Conservation (phyloP, 805 yeast species). For the Candida montana region DNA sequence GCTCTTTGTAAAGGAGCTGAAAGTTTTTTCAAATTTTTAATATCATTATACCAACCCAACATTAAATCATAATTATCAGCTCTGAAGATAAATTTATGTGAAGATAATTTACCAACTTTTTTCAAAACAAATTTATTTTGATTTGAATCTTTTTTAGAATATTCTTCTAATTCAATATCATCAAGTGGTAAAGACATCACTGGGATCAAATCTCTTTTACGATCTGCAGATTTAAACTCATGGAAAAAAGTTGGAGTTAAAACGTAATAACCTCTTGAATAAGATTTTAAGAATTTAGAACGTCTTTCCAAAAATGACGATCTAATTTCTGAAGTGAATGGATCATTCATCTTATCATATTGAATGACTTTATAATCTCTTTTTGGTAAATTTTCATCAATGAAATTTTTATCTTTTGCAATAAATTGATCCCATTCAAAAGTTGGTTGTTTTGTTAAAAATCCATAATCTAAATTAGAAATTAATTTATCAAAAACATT, state of each 20-base stretch:
- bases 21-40: slow-evolving; percentile 60
- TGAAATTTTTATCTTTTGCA: slow-evolving; percentile 63
- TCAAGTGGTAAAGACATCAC: slow-evolving; percentile 76
- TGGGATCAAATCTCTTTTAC: slow-evolving; percentile 76
- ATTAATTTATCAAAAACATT: slow-evolving; percentile 61
- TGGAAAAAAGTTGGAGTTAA: slow-evolving; percentile 84
- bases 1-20: slow-evolving; percentile 34
- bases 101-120: slow-evolving; percentile 67
- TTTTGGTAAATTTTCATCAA: slow-evolving; percentile 56
- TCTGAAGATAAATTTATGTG: slow-evolving; percentile 93
- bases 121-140: slow-evolving; percentile 76
- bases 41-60: slow-evolving; percentile 81
- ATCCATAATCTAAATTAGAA: slow-evolving; percentile 61
- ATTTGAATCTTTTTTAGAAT: slow-evolving; percentile 64
- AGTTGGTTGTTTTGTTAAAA: slow-evolving; percentile 69
- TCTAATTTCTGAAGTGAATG: slow-evolving; percentile 61
- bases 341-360: slow-evolving; percentile 66
- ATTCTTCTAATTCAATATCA: slow-evolving; percentile 79
- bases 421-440: slow-evolving; percentile 89
- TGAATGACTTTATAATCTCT: slow-evolving; percentile 55
- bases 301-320: slow-evolving; percentile 84
- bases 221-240: slow-evolving; percentile 80
- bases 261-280: slow-evolving; percentile 86
- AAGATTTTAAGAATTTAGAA: slow-evolving; percentile 88
- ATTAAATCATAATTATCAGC: slow-evolving; percentile 76